phyloP scores from a whole-genome alignment of 768 basidiomycete genomes.

The Crucibulum laeve region DNA sequence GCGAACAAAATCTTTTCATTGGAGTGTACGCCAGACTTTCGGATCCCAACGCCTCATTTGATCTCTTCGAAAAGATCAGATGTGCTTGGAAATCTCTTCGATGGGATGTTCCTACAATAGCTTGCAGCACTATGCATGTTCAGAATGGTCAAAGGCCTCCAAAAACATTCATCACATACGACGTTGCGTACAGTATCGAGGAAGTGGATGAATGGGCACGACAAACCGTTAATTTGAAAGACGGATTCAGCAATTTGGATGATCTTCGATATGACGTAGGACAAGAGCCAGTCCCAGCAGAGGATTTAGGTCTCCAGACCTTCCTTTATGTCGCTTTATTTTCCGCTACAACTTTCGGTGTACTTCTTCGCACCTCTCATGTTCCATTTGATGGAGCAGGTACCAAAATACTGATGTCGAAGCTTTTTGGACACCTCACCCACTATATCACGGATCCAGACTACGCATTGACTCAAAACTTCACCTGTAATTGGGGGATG shows the following conservation, averaged over 20 bases:
- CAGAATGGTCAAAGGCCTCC: slow-evolving; percentile 9
- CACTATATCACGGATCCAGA: slow-evolving; percentile 7
- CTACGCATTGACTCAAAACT: slow-evolving; percentile 5
- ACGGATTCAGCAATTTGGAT: slow-evolving; percentile 8
- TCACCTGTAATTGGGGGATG: slow-evolving; percentile 7
- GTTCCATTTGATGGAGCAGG: slow-evolving; percentile 13
- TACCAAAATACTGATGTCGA: slow-evolving; percentile 12
- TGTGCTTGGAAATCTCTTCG: slow-evolving; percentile 13
- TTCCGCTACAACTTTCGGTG: slow-evolving; percentile 10
- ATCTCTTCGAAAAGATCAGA: slow-evolving; percentile 5
- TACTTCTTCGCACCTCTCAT: slow-evolving; percentile 13
- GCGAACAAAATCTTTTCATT: slow-evolving; percentile 15
- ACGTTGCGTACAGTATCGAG: slow-evolving; percentile 9
- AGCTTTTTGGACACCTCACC: slow-evolving; percentile 9
- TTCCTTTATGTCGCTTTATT: slow-evolving; percentile 14
- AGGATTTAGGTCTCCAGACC: slow-evolving; percentile 12
- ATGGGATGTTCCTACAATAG: slow-evolving; percentile 14
- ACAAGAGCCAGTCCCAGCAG: slow-evolving; percentile 12
- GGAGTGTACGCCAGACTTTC: slow-evolving; percentile 9
- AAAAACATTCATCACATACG: slow-evolving; percentile 12
- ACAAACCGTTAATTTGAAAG: slow-evolving; percentile 8
- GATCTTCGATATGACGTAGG: slow-evolving; percentile 14
- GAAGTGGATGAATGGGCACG: slow-evolving; percentile 10
- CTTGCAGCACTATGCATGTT: slow-evolving; percentile 9
- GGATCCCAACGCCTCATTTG: background rate